Base-by-base conservation (phyloP, 805 yeast species). In the Saccharomyces eubayanus region DNA sequence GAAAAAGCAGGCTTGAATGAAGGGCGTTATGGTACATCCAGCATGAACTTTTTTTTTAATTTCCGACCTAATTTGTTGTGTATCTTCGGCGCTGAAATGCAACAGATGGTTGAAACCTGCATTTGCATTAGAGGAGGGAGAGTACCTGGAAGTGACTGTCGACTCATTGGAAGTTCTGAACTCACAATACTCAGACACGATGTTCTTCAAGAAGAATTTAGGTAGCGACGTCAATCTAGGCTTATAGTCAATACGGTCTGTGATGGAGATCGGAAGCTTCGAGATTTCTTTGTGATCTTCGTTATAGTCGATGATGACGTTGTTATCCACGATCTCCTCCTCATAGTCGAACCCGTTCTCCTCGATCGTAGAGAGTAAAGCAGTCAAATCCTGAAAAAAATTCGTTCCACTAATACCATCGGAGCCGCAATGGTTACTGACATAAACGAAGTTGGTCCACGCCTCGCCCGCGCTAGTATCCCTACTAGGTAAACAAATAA, bases 351-450 rank as follows among this genome's bases (percentile, higher is more conserved):
- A 43, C 3, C 24, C 50, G 3, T 46, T 49, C 16, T 36, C 43
- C 9, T 36, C 43, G 11, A 36, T 36, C 16, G 16, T 10, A 6
- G 21, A 3, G 24, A 36, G 10, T 6, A 36, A 16, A 8, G 20
- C 12, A 8, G 53, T 47, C n/a, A 66, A 49, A 46, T 64, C 68
- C 43, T 61, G 52, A 24, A 63, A 57, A 29, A 66, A 50, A 50
- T 62, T 60, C 2, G 58, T 50, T 28, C 59, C 61, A 31, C 61
- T 59, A n/a, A 51, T 53, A 6, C 64, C 70, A 53, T 66, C 70
- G 11, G 62, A 56, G 31, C 55, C 52, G 48, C 60, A 57, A 51
- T 66, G 70, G 43, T 66, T 63, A 41, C 64, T 59, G 24, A 66
- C 46, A 47, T 55, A 62, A 28, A 59, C 54, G 5, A 64, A 47